Conservation (phyloP, 345 rosid species). For the Sapria himalayana region DNA sequence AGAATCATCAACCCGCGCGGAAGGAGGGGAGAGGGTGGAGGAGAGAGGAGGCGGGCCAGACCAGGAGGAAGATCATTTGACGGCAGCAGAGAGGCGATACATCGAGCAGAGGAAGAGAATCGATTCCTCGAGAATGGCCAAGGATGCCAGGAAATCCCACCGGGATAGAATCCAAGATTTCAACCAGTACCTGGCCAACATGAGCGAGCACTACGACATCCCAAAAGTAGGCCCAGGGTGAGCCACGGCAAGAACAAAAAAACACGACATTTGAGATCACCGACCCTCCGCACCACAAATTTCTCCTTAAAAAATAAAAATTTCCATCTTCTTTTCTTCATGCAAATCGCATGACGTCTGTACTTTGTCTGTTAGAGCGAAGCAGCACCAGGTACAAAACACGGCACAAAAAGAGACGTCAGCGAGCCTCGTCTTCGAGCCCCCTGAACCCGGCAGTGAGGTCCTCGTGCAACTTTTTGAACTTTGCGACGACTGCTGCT, state of each 20-base stretch:
- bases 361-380: too few species aligned
- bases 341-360: too few species aligned
- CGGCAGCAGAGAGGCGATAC: constrained; percentile 49
- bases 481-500: constrained; percentile 60
- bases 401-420: too few species aligned
- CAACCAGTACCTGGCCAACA: constrained; percentile 71
- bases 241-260: too few species aligned
- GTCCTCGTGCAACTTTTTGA: constrained; percentile 68
- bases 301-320: too few species aligned
- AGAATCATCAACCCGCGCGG: constrained; percentile 15
- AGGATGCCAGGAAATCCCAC: constrained; percentile 62
- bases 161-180: constrained; percentile 71
- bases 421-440: constrained; percentile 87
- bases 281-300: too few species aligned
- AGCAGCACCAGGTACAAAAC: too few species aligned
- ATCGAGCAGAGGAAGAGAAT: constrained; percentile 52
- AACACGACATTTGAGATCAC: too few species aligned
- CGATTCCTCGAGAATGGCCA: constrained; percentile 42
- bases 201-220: constrained; percentile 83
- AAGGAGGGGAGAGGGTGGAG: constrained; percentile 16
- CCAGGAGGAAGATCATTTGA: constrained; percentile 25
- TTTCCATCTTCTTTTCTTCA: too few species aligned
- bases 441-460: constrained; percentile 87
- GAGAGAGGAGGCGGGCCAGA: constrained; percentile 20
- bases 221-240: constrained; percentile 89